A percentile compares a stretch with the other conserved stretches of the same genome.
These are phyloP conservation scores for Eucalyptus pauciflora DNA, from an alignment of 345 rosid species.

Conservation along the genomic window DNA sequence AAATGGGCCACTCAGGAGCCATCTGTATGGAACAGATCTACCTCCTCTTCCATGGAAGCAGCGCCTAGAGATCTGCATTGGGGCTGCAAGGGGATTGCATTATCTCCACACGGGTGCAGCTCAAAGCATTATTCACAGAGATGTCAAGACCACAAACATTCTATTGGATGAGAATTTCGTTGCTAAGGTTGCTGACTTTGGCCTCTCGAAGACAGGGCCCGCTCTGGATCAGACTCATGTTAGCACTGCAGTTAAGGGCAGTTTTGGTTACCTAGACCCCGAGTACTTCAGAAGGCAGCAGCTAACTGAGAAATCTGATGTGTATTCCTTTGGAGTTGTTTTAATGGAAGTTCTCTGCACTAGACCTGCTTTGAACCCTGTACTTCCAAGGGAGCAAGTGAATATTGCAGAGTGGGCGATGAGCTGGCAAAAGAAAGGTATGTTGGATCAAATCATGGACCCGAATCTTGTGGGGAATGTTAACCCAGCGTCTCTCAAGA, in stretches of 20 bases:
- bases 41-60: conserved; percentile 90
- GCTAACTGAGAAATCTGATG: conserved; percentile 93
- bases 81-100: conserved; percentile 95
- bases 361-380: conserved; percentile 95
- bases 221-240: conserved; percentile 92
- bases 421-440: conserved; percentile 93
- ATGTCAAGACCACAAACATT: conserved; percentile 96
- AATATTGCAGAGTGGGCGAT: conserved; percentile 99
- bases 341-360: conserved; percentile 96
- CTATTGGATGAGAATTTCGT: conserved; percentile 87
- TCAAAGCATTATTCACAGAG: conserved; percentile 96
- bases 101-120: conserved; percentile 99
- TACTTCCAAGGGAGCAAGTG: conserved; percentile 92
- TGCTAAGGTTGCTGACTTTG: conserved; percentile 97
- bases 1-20: conserved; percentile 94
- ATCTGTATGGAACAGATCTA: conserved; percentile 85
- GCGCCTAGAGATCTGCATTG: conserved; percentile 93
- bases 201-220: conserved; percentile 95
- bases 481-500: conserved; percentile 83
- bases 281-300: conserved; percentile 98
- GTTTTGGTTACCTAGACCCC: conserved; percentile 97
- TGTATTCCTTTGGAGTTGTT: conserved; percentile 96
- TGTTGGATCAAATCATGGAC: conserved; percentile 96
- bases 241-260: conserved; percentile 99
- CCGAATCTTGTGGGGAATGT: conserved; percentile 72